These are phyloP conservation scores for Aspergillus sclerotiicarbonarius DNA, from an alignment of 495 filamentous ascomycete species.

Conservation along the genomic window DNA sequence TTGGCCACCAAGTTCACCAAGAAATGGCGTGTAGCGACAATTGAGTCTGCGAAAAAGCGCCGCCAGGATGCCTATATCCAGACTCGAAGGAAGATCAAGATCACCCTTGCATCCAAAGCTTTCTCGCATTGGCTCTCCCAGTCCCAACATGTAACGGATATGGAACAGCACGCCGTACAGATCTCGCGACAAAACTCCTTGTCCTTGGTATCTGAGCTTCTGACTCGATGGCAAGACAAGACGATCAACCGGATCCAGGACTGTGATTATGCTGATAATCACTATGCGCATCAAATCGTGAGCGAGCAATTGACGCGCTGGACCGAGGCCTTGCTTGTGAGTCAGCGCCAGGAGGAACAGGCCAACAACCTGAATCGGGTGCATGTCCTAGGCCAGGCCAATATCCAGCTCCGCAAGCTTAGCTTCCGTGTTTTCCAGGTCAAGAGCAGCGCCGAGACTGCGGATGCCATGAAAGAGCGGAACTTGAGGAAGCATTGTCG, in stretches of 20 bases:
- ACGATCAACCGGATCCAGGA: constrained; percentile 38
- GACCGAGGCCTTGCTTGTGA: constrained; percentile 40
- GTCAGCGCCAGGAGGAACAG: constrained; percentile 48
- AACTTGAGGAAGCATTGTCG: constrained; percentile 54
- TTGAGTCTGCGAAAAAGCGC: constrained; percentile 51
- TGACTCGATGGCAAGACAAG: constrained; percentile 45
- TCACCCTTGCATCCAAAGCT: constrained; percentile 50
- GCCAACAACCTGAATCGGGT: constrained; percentile 46
- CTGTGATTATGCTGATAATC: constrained; percentile 39
- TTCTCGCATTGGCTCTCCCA: constrained; percentile 47
- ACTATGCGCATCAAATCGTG: constrained; percentile 41
- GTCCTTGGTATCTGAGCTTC: constrained; percentile 34
- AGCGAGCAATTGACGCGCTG: constrained; percentile 47
- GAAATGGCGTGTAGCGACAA: constrained; percentile 52
- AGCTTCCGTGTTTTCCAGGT: constrained; percentile 53
- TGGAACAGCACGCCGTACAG: constrained; percentile 44
- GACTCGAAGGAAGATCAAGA: constrained; percentile 56
- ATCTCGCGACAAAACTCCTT: constrained; percentile 39
- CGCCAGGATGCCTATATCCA: constrained; percentile 59
- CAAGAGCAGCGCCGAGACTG: constrained; percentile 43
- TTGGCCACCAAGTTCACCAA: constrained; percentile 51
- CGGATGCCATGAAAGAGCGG: constrained; percentile 55
- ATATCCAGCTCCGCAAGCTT: constrained; percentile 46
- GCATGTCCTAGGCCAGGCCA: constrained; percentile 45
- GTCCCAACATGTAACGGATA: constrained; percentile 34